phyloP scores from a whole-genome alignment of 345 rosid species.

The Sonneratia alba region DNA sequence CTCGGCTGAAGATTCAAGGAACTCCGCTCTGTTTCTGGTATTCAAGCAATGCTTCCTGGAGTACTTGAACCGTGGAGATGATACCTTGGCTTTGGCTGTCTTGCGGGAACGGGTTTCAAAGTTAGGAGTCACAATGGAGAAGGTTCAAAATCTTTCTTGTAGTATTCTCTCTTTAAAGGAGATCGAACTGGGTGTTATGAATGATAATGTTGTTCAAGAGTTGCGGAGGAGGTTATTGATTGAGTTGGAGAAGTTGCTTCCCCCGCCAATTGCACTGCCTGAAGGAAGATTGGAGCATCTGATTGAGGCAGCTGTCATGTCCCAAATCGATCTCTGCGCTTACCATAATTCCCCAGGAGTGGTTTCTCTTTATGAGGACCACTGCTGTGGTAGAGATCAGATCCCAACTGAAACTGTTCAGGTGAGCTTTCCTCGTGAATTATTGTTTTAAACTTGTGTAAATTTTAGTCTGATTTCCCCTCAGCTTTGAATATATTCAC shows the following conservation, averaged over 20 bases:
- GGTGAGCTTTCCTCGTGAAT: conserved; percentile 32
- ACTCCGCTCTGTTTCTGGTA: conserved; percentile 50
- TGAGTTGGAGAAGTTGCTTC: conserved; percentile 55
- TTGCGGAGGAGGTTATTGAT: conserved; percentile 39
- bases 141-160: conserved; percentile 43
- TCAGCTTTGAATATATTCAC: not conserved
- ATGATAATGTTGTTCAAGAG: conserved; percentile 25
- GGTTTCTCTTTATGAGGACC: conserved; percentile 65
- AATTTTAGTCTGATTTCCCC: not conserved
- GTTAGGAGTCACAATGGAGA: conserved; percentile 43
- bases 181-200: conserved; percentile 28
- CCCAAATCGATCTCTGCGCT: conserved; percentile 58
- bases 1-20: conserved; percentile 34
- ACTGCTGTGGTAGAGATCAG: conserved; percentile 60
- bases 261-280: conserved; percentile 45
- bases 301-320: conserved; percentile 49
- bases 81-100: conserved; percentile 42
- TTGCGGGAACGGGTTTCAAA: conserved; percentile 47
- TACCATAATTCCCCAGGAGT: conserved; percentile 56
- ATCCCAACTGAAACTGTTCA: conserved; percentile 76
- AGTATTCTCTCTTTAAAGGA: conserved; percentile 38
- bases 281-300: conserved; percentile 62
- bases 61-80: conserved; percentile 47
- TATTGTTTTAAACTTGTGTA: not conserved
- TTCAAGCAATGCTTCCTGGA: conserved; percentile 62